phyloP scores from a whole-genome alignment of 2,329 filamentous ascomycete genomes.

The Botryosphaeria agaves region DNA sequence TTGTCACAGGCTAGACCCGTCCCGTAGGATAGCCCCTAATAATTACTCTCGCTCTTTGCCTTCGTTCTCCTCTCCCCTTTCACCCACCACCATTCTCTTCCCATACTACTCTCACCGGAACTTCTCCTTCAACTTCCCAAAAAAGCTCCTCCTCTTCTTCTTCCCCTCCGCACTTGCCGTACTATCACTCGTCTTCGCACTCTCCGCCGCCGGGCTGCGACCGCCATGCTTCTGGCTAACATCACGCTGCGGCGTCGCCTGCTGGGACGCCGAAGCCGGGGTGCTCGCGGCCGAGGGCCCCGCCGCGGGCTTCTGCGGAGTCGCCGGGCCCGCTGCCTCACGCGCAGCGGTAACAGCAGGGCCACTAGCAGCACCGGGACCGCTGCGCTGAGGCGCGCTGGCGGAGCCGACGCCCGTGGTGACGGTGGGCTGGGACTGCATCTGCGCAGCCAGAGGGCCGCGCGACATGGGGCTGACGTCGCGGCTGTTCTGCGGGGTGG shows the following conservation, averaged over 20 bases:
- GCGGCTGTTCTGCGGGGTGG: slow-evolving; percentile 13
- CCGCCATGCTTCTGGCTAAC: slow-evolving; percentile 12
- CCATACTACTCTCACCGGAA: too few species aligned
- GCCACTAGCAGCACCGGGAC: background rate
- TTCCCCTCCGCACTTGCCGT: slow-evolving; percentile 12
- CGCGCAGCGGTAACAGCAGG: slow-evolving; percentile 7
- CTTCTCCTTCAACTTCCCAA: slow-evolving; percentile 32
- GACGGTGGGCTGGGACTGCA: slow-evolving; percentile 20
- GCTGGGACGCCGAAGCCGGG: slow-evolving; percentile 4
- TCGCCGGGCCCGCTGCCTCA: slow-evolving; percentile 8
- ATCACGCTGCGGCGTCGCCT: slow-evolving; percentile 10
- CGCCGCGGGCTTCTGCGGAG: slow-evolving; percentile 4
- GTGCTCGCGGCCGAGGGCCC: slow-evolving; percentile 1
- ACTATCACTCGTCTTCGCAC: slow-evolving; percentile 9
- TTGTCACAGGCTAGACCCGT: too few species aligned
- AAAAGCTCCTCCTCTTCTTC: slow-evolving; percentile 30
- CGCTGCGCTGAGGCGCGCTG: slow-evolving; percentile 7
- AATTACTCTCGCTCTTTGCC: too few species aligned
- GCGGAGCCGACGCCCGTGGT: slow-evolving; percentile 21
- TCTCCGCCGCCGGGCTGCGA: slow-evolving; percentile 26
- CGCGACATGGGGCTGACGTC: slow-evolving; percentile 25
- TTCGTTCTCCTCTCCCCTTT: too few species aligned
- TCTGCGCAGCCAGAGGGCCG: slow-evolving; percentile 11
- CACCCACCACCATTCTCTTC: too few species aligned
- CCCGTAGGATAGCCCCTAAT: too few species aligned